Evolutionary conservation across 345 rosid genomes (phyloP).

Genomic region (Gossypium ekmanianum): DNA sequence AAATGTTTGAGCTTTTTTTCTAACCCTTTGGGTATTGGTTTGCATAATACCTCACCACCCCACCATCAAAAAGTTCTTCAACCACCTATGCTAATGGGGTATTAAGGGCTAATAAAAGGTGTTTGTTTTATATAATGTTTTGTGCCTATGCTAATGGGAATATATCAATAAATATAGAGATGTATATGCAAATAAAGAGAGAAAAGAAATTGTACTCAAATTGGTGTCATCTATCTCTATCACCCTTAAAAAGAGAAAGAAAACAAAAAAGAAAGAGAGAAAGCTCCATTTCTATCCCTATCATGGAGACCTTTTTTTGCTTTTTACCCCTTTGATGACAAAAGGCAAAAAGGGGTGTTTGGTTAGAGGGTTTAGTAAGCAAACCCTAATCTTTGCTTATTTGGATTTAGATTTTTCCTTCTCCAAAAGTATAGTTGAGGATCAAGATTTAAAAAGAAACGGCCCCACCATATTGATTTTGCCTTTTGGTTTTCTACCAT

Average conservation of each 20-base stretch:
- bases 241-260: background rate
- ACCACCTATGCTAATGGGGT: no score
- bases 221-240: background rate
- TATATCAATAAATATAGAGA: background rate
- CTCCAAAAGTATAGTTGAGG: conserved; percentile 9
- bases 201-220: background rate
- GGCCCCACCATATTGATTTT: conserved; percentile 22
- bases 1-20: background rate
- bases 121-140: no score
- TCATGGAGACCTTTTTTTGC: background rate
- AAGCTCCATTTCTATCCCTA: conserved; percentile 5
- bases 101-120: no score
- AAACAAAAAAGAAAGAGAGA: background rate
- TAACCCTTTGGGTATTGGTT: background rate
- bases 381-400: conserved; percentile 9
- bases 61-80: no score
- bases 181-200: background rate
- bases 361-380: conserved; percentile 6
- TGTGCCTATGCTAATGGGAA: background rate
- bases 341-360: background rate
- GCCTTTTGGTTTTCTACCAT: conserved; percentile 13
- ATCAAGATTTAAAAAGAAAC: background rate
- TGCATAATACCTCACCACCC: background rate
- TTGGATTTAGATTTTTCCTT: conserved; percentile 10
- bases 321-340: background rate